Conservation (phyloP, 345 rosid genomes). For the Eucalyptus erythrocorys region DNA sequence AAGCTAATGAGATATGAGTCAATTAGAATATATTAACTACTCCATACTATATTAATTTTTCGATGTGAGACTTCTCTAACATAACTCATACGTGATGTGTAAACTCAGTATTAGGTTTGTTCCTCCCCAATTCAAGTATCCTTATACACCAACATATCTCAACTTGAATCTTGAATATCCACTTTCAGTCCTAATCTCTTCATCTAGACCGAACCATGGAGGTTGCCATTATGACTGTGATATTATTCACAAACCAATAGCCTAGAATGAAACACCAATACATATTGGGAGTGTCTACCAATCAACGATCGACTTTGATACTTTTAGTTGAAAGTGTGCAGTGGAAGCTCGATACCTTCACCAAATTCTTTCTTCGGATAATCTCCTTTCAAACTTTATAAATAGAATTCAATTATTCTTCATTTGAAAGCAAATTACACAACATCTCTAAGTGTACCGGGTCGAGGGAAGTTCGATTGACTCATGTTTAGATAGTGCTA, state of each 20-base stretch:
- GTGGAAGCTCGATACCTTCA: too few relatives aligned
- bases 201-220: neutral
- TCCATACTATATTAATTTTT: too few relatives aligned
- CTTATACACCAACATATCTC: neutral
- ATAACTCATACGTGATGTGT: neutral
- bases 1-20: neutral
- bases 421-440: neutral
- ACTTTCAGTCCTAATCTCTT: neutral
- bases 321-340: neutral
- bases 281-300: neutral
- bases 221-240: neutral
- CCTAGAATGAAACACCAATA: neutral
- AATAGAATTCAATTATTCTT: neutral
- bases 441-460: neutral
- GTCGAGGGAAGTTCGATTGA: neutral
- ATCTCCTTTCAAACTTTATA: too few relatives aligned
- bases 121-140: neutral
- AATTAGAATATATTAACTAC: too few relatives aligned
- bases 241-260: neutral
- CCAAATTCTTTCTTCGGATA: fast-evolving
- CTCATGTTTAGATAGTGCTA: neutral
- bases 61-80: fast-evolving
- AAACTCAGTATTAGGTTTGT: neutral
- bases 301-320: neutral
- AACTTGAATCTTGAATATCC: neutral